phyloP scores from a whole-genome alignment of 2,329 filamentous ascomycete genomes.

The Pseudogymnoascus sp. region DNA sequence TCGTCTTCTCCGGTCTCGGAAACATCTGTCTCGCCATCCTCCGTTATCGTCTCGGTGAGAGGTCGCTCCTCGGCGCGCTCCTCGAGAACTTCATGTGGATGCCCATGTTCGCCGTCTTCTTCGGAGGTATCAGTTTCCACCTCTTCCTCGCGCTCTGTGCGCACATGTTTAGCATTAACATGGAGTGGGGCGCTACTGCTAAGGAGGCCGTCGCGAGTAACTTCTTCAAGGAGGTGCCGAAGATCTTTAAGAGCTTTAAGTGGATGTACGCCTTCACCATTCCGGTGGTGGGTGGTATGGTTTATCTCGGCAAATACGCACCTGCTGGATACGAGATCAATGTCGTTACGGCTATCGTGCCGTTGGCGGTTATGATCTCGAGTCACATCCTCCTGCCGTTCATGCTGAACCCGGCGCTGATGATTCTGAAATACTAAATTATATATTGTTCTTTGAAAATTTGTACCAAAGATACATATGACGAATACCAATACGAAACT shows the following conservation, averaged over 20 bases:
- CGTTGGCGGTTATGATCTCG: conserved; percentile 41
- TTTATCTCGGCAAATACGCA: conserved; percentile 21
- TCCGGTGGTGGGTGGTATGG: conserved; percentile 20
- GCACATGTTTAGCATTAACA: conserved; percentile 36
- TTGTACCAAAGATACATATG: not conserved
- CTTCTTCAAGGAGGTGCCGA: conserved; percentile 48
- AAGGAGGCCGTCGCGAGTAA: conserved; percentile 48
- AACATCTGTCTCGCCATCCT: conserved; percentile 50
- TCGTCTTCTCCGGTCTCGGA: conserved; percentile 56
- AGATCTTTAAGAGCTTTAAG: conserved; percentile 48
- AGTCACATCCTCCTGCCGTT: conserved; percentile 49
- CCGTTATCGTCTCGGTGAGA: conserved; percentile 51
- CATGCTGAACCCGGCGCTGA: conserved; percentile 52
- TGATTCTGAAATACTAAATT: conserved; percentile 40
- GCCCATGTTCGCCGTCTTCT: conserved; percentile 34
- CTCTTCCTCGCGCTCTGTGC: conserved; percentile 33
- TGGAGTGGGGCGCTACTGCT: conserved; percentile 46
- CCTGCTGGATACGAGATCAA: conserved; percentile 44
- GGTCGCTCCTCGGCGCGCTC: conserved; percentile 39
- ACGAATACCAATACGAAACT: not conserved
- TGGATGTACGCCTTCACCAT: conserved; percentile 33
- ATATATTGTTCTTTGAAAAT: not conserved
- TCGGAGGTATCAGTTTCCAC: conserved; percentile 36
- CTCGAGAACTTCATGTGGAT: conserved; percentile 48
- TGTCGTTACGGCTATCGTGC: conserved; percentile 50